Base-by-base conservation (phyloP, 202 grass and related monocot genomes). In the Panicum hallii region DNA sequence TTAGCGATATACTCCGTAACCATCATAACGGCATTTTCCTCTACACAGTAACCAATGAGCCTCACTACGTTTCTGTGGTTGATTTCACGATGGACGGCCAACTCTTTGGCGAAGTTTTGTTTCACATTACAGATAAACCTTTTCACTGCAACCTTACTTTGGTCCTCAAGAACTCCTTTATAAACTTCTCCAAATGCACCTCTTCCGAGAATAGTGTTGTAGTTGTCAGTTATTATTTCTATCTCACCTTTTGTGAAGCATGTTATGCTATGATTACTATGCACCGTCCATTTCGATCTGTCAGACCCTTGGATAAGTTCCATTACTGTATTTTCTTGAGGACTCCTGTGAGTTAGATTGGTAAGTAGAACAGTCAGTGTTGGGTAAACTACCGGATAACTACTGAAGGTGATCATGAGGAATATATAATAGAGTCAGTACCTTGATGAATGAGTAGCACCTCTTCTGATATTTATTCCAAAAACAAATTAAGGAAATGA, bases 41-140 rank as follows among this genome's bases (percentile, higher is more conserved):
- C 76, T n/a, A 9, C 16, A 38, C 76, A 79, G 28, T 50, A 79
- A 50, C 61, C 76, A 45, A 77, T 77, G 12, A 77, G 74, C 40
- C n/a, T 61, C 9, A 77, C 74, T 16, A 61, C 40, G 1, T 79
- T 66, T 9, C 13, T 79, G 62, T 79, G 77, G 15, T 67, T 79
- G 10, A 79, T 79, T 66, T 44, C 66, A 83, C 34, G 0, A 13
- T 69, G 66, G 16, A 69, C 20, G 0, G 13, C 52, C 0, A 66
- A 13, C 1, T 83, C 70, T 74, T 70, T 70, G 5, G 1, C 26
- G 32, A 73, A 73, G 2, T 53, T 53, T 53, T 73, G 47, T 73
- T 63, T 19, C 75, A 43, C 32, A 14, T 54, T 28, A 4, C 26
- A 4, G 20, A 30, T 30, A 12, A 83, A 53, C 13, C 3, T 75